Evolutionary conservation across 192 early-diverging fungal genomes (phyloP).

Genomic region (Coemansia sp.): DNA sequence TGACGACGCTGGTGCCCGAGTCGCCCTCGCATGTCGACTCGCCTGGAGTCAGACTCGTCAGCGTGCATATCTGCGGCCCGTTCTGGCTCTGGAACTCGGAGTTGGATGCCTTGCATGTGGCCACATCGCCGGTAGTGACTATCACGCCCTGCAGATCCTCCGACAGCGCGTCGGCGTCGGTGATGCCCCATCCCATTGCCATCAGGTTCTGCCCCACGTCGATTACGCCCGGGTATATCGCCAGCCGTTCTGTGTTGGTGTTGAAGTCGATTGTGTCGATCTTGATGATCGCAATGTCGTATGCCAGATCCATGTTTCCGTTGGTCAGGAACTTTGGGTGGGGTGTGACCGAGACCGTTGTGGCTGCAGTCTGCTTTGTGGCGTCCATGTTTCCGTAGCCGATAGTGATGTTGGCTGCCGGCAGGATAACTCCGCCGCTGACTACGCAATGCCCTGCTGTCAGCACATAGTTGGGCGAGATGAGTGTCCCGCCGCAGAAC

Average conservation of each 20-base stretch:
- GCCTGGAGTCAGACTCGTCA: slow-evolving; percentile 11
- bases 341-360: background rate
- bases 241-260: background rate
- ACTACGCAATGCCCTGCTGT: slow-evolving; percentile 33
- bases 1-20: slow-evolving; percentile 20
- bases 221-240: slow-evolving; percentile 14
- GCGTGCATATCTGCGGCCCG: slow-evolving; percentile 28
- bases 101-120: slow-evolving; percentile 5
- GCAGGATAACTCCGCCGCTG: background rate
- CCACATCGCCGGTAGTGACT: slow-evolving; percentile 17
- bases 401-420: slow-evolving; percentile 15
- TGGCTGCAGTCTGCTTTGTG: background rate
- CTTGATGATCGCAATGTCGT: slow-evolving; percentile 24
- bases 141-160: slow-evolving; percentile 15
- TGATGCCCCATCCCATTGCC: slow-evolving; percentile 40
- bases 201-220: slow-evolving; percentile 12
- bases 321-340: slow-evolving; percentile 19
- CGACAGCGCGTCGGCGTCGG: slow-evolving; percentile 1
- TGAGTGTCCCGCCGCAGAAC: slow-evolving; percentile 31
- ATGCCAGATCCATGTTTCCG: background rate
- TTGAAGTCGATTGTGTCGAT: slow-evolving; percentile 1
- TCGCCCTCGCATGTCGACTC: slow-evolving; percentile 20
- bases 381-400: slow-evolving; percentile 10
- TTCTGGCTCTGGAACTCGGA: slow-evolving; percentile 15
- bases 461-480: slow-evolving; percentile 13